A percentile compares a stretch with the other conserved stretches of the same genome.
phyloP scores from a whole-genome alignment of 2,329 filamentous ascomycete species.

The Phaeosphaeria sp. region DNA sequence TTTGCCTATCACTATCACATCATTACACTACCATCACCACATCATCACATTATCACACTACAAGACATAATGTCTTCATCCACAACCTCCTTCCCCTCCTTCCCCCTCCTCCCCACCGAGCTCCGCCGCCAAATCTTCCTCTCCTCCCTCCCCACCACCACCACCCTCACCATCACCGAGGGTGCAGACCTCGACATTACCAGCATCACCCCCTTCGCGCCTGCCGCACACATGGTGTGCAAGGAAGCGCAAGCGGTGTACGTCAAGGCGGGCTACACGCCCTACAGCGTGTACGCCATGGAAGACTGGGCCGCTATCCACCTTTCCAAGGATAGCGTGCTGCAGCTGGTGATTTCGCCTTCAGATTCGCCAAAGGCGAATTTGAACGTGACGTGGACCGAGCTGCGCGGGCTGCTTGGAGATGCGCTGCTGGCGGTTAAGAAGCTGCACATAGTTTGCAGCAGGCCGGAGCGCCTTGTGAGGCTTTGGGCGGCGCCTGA shows the following conservation, averaged over 20 bases:
- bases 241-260: conserved; percentile 13
- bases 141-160: neutral
- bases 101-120: neutral
- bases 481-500: conserved; percentile 22
- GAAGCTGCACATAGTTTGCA: conserved; percentile 15
- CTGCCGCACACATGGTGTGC: conserved; percentile 9
- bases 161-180: conserved; percentile 1
- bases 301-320: conserved; percentile 15
- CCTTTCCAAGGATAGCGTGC: conserved; percentile 10
- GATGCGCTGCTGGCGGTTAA: conserved; percentile 12
- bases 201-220: conserved; percentile 7
- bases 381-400: conserved; percentile 20
- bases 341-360: conserved; percentile 15
- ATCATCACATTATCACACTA: neutral
- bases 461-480: conserved; percentile 12
- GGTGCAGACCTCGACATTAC: conserved; percentile 7
- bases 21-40: neutral
- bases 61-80: conserved; percentile 1
- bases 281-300: conserved; percentile 9
- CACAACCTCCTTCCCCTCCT: neutral
- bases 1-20: neutral
- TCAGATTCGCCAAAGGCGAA: conserved; percentile 4
- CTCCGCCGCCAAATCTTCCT: conserved; percentile 3
- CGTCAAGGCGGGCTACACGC: conserved; percentile 3
- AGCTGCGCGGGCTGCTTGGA: conserved; percentile 14